Conservation (phyloP, 2,329 filamentous ascomycete genomes). For the Beauveria sp. region DNA sequence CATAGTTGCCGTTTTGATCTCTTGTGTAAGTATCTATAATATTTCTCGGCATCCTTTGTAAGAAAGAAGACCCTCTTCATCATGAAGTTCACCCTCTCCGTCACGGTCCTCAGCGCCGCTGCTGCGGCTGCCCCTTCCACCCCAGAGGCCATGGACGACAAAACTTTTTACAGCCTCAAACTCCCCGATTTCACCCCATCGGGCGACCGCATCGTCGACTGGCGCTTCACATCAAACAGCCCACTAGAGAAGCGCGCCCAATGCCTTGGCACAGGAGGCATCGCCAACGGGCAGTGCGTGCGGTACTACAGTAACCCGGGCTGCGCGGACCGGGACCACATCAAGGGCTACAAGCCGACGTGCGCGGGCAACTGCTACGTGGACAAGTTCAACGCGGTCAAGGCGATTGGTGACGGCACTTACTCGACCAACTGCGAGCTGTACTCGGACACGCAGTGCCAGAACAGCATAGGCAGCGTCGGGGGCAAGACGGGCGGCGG, state of each 20-base stretch:
- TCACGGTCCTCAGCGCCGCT: background rate
- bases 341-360: slow-evolving; percentile 12
- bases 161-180: slow-evolving; percentile 11
- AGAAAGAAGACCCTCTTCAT: background rate
- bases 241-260: background rate
- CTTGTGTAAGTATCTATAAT: too few species aligned
- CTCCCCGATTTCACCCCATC: slow-evolving; percentile 7
- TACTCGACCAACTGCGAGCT: slow-evolving; percentile 13
- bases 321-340: slow-evolving; percentile 8
- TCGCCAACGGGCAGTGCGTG: slow-evolving; percentile 11
- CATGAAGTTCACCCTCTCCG: background rate
- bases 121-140: background rate
- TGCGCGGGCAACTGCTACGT: slow-evolving; percentile 13
- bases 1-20: too few species aligned
- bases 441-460: slow-evolving; percentile 7
- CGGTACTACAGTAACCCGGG: slow-evolving; percentile 7
- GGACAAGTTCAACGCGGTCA: slow-evolving; percentile 6
- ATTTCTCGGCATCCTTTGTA: background rate
- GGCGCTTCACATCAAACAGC: background rate
- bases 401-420: slow-evolving; percentile 7
- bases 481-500: slow-evolving; percentile 2
- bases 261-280: background rate
- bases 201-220: slow-evolving; percentile 10
- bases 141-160: background rate
- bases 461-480: slow-evolving; percentile 1